Conservation (phyloP, 2,329 filamentous ascomycete species). For the Alternaria viburni region DNA sequence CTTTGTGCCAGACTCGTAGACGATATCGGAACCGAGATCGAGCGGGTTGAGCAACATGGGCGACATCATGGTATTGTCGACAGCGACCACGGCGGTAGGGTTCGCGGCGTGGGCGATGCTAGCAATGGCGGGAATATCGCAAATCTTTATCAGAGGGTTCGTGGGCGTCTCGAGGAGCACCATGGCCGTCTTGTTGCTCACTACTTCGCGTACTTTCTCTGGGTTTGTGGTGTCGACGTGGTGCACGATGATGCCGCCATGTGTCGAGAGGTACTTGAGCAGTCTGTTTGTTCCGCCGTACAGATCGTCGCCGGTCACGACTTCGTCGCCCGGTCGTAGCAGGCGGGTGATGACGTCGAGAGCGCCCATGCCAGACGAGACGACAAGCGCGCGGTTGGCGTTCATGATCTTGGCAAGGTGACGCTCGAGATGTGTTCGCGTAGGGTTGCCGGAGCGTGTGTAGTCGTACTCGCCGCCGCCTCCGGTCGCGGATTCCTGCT, state of each 20-base stretch:
- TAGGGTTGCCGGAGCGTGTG: slow-evolving; percentile 96
- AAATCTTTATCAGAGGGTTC: slow-evolving; percentile 97
- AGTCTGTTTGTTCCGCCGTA: slow-evolving; percentile 96
- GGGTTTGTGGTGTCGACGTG: slow-evolving; percentile 92
- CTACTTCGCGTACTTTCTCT: slow-evolving; percentile 69
- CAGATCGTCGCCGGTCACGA: slow-evolving; percentile 94
- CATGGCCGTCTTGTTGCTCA: slow-evolving; percentile 88
- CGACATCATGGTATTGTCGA: slow-evolving; percentile 99
- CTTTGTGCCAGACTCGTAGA: slow-evolving; percentile 97
- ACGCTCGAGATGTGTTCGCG: slow-evolving; percentile 91
- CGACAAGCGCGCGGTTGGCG: slow-evolving; percentile 85
- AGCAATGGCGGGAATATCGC: slow-evolving; percentile 85
- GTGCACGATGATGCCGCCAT: slow-evolving; percentile 91
- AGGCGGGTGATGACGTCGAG: slow-evolving; percentile 94
- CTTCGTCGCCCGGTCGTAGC: slow-evolving; percentile 90
- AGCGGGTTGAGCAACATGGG: slow-evolving; percentile 93
- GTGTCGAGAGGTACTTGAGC: slow-evolving; percentile 86
- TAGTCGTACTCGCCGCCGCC: slow-evolving; percentile 94
- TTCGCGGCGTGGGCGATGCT: slow-evolving; percentile 77
- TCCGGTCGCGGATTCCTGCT: slow-evolving; percentile 80
- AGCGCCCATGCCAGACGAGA: slow-evolving; percentile 96
- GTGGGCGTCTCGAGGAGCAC: slow-evolving; percentile 95
- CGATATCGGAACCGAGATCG: slow-evolving; percentile 91
- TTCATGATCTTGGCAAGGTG: slow-evolving; percentile 99
- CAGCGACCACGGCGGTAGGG: slow-evolving; percentile 79